Conservation (phyloP, 1,284 basidiomycete genomes). For the Austroboletus rostrupii region DNA sequence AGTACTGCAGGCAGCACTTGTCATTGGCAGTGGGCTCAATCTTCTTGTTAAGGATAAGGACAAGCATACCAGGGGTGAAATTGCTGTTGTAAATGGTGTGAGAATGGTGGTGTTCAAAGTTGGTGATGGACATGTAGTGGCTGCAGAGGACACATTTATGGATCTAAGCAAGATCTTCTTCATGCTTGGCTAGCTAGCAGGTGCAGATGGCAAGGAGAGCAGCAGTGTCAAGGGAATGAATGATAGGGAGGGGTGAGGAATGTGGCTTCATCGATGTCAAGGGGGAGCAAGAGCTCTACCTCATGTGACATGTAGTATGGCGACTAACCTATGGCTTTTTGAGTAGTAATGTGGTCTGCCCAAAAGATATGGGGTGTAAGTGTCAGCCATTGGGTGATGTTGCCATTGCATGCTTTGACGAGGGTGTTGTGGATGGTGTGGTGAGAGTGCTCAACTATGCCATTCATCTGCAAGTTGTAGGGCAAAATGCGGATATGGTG, state of each 20-base stretch:
- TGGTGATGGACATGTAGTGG: conserved; percentile 13
- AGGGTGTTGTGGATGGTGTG: conserved; percentile 2
- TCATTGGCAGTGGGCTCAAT: conserved; percentile 23
- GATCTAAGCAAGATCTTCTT: neutral
- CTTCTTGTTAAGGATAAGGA: conserved; percentile 26
- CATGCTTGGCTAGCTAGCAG: neutral
- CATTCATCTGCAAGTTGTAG: conserved; percentile 4
- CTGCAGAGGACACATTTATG: conserved; percentile 19
- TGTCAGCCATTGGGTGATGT: conserved; percentile 5
- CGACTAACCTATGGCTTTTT: neutral
- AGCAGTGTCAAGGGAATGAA: neutral
- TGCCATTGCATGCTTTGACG: conserved; percentile 4
- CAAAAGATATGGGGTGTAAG: conserved; percentile 1
- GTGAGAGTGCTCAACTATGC: conserved; percentile 5
- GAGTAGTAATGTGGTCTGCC: neutral
- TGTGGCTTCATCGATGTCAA: conserved; percentile 30
- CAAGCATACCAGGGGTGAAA: conserved; percentile 22
- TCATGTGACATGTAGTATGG: conserved; percentile 26
- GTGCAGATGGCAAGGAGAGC: neutral
- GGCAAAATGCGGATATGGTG: conserved; percentile 1
- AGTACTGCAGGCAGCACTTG: conserved; percentile 29
- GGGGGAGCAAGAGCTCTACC: conserved; percentile 27
- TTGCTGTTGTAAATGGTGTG: conserved; percentile 16
- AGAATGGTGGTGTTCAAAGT: conserved; percentile 13
- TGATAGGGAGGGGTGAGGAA: conserved; percentile 18